These are phyloP conservation scores for Clarireedia paspali DNA, from an alignment of 2,329 filamentous ascomycete genomes.

Conservation along the genomic window DNA sequence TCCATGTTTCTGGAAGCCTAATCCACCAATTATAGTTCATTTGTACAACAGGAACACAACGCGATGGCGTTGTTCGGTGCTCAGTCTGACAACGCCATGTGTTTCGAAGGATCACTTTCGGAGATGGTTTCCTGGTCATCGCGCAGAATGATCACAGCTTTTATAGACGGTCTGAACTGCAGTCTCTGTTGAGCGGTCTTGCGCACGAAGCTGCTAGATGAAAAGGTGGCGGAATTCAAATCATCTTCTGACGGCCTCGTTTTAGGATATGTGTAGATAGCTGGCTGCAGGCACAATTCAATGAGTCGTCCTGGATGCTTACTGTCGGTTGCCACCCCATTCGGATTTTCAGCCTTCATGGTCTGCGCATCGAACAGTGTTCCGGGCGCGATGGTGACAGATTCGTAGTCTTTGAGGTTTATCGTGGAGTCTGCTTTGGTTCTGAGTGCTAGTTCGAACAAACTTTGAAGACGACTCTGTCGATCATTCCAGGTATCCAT, in stretches of 20 bases:
- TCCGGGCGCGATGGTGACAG: constrained; percentile 8
- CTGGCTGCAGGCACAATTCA: background rate
- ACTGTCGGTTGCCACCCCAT: background rate
- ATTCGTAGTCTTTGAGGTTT: constrained; percentile 15
- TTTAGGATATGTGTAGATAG: background rate
- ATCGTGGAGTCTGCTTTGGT: constrained; percentile 13
- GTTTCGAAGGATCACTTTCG: too few species aligned
- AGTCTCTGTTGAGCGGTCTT: background rate
- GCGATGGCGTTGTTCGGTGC: background rate
- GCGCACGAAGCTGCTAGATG: background rate
- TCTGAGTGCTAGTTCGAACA: constrained; percentile 10
- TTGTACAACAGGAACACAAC: too few species aligned
- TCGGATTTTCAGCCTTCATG: constrained; percentile 9
- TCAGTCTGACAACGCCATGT: too few species aligned
- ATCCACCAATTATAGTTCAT: too few species aligned
- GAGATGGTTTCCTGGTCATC: too few species aligned
- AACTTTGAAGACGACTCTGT: background rate
- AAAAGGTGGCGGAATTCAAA: background rate
- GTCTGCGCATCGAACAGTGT: constrained; percentile 8
- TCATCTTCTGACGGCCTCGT: background rate
- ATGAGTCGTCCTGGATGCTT: background rate
- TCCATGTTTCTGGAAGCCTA: too few species aligned
- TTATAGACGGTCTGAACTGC: background rate
- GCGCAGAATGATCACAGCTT: background rate
- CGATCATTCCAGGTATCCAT: constrained; percentile 5